A percentile compares a stretch with the other conserved stretches of the same genome.
Conservation (phyloP, 768 basidiomycete species). For the Naganishia randhawae region DNA sequence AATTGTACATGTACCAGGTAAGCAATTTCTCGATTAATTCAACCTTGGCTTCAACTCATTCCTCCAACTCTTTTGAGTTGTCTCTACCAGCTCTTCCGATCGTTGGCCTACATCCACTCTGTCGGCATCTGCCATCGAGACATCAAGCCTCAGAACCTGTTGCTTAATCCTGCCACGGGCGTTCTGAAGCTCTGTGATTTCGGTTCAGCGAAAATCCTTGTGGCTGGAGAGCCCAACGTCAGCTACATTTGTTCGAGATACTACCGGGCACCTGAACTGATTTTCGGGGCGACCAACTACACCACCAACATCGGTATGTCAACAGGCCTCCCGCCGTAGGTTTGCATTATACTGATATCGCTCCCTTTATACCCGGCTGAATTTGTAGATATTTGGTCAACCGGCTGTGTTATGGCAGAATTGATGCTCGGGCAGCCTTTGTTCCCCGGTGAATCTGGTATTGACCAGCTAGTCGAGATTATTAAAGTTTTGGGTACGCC, state of each 20-base stretch:
- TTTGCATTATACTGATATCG: too few relatives aligned
- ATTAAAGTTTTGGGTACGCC: constrained; percentile 99
- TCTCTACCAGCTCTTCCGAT: constrained; percentile 77
- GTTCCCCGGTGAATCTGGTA: constrained; percentile 93
- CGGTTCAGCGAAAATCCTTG: constrained; percentile 96
- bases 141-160: constrained; percentile 98
- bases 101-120: constrained; percentile 97
- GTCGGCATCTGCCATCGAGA: constrained; percentile 99
- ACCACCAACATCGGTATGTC: constrained; percentile 93
- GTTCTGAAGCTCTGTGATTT: constrained; percentile 98
- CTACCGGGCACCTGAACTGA: constrained; percentile 97
- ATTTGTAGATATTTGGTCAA: constrained; percentile 92
- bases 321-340: not conserved
- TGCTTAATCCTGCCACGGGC: constrained; percentile 94
- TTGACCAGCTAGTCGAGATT: constrained; percentile 98
- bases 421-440: constrained; percentile 97
- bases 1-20: constrained; percentile 88
- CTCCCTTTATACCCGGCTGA: not conserved
- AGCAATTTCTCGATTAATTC: constrained; percentile 14
- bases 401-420: constrained; percentile 99
- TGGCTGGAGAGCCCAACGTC: constrained; percentile 97
- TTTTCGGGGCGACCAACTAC: constrained; percentile 99
- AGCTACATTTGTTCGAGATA: constrained; percentile 99
- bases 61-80: not conserved
- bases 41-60: not conserved